Conservation (phyloP, 192 early-diverging fungal species). For the Backusella morwellensis region DNA sequence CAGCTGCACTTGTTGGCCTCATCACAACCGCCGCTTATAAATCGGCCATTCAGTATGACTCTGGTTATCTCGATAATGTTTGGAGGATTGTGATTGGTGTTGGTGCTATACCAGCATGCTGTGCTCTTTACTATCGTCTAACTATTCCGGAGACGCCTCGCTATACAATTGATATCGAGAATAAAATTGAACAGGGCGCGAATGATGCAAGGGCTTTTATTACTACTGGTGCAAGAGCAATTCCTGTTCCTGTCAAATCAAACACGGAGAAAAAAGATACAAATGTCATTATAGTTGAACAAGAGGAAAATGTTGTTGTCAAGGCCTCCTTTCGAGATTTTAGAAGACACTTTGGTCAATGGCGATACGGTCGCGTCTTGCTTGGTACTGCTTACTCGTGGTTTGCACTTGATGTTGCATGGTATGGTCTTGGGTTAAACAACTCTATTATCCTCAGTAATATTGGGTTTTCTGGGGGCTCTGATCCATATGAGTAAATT, state of each 20-base stretch:
- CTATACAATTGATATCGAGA: slow-evolving; percentile 68
- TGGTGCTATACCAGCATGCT: slow-evolving; percentile 77
- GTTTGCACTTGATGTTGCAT: slow-evolving; percentile 79
- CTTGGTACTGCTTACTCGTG: slow-evolving; percentile 73
- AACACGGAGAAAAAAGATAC: not conserved
- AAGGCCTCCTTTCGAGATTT: slow-evolving; percentile 57
- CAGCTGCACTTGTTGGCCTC: slow-evolving; percentile 74
- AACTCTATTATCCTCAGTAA: slow-evolving; percentile 67
- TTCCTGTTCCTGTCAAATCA: not conserved
- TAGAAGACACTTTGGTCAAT: slow-evolving; percentile 67
- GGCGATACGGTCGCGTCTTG: slow-evolving; percentile 80
- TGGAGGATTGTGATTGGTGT: slow-evolving; percentile 90
- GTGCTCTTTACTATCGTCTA: slow-evolving; percentile 87
- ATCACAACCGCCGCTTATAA: slow-evolving; percentile 72
- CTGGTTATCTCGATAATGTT: slow-evolving; percentile 74
- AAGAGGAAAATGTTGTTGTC: slow-evolving; percentile 14
- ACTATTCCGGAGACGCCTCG: slow-evolving; percentile 97
- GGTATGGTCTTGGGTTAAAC: slow-evolving; percentile 84
- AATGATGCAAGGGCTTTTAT: slow-evolving; percentile 41
- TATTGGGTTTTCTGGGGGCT: slow-evolving; percentile 59
- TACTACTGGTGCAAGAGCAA: slow-evolving; percentile 21
- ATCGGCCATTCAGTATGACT: slow-evolving; percentile 59
- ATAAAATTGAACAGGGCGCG: slow-evolving; percentile 64
- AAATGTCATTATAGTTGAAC: slow-evolving; percentile 26
- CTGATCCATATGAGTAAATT: slow-evolving; percentile 29